Evolutionary conservation across 495 filamentous ascomycete species (phyloP).

Genomic region (Hamigera avellanea): DNA sequence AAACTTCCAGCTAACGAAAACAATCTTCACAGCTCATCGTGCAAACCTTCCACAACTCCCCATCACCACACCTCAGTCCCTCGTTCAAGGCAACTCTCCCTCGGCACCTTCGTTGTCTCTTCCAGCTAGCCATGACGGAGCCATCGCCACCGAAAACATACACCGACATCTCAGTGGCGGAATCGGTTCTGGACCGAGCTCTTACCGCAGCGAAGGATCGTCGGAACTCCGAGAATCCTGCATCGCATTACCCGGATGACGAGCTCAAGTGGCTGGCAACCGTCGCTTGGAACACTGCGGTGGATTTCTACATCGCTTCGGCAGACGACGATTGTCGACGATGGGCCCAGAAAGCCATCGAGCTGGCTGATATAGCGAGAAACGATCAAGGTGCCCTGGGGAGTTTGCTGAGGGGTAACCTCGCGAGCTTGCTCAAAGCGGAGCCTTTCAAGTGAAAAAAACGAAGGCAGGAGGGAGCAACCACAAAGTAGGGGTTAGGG

Average conservation of each 20-base stretch:
- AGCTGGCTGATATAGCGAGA: slow-evolving; percentile 42
- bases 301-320: slow-evolving; percentile 53
- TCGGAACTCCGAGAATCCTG: neutral
- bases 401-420: slow-evolving; percentile 40
- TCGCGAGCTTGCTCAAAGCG: slow-evolving; percentile 25
- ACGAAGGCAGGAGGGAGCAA: no score
- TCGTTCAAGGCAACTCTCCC: slow-evolving; percentile 34
- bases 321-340: slow-evolving; percentile 44
- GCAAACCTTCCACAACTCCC: slow-evolving; percentile 6
- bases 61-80: slow-evolving; percentile 1
- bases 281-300: slow-evolving; percentile 61
- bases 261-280: slow-evolving; percentile 74
- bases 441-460: no score
- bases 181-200: slow-evolving; percentile 35
- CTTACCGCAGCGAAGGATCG: slow-evolving; percentile 34
- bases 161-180: slow-evolving; percentile 10
- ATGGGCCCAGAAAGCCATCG: slow-evolving; percentile 58
- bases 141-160: slow-evolving; percentile 7
- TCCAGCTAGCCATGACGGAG: slow-evolving; percentile 45
- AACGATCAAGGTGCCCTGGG: slow-evolving; percentile 36
- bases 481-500: no score
- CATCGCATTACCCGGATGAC: slow-evolving; percentile 42
- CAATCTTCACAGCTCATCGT: slow-evolving; percentile 5
- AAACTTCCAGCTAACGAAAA: neutral
- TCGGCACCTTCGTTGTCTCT: slow-evolving; percentile 63